Evolutionary conservation across 2,329 filamentous ascomycete genomes (phyloP), one percentile per base, ranked within the genome.

Genomic region (Orbilia oligospora): DNA sequence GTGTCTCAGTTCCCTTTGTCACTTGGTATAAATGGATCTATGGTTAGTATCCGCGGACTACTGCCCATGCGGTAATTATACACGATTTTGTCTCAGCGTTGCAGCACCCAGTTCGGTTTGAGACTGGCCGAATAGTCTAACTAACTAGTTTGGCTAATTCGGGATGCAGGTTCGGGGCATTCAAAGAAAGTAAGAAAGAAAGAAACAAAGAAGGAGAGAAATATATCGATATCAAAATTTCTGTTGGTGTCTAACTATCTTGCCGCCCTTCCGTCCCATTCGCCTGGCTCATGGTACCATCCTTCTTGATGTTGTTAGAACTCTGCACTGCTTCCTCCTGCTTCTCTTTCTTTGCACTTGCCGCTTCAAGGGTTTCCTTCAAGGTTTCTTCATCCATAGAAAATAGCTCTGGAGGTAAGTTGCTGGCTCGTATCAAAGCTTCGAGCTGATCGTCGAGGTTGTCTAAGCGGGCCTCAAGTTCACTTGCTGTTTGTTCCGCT

Each of bases 401-500:
- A 36, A 77, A 67, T 5, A 77, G 22, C 51, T 77, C 73, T 33
- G 67, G 73, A 10, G 73, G 73, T 22, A 77, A 67, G 22, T 77
- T 77, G 61, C 58, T 71, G 18, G 68, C 67, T 6, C 61, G 73
- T 18, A 77, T 61, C 10, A 76, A 10, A n/a, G 65, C 65, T 63
- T 76, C 72, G 18, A 77, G 61, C 20, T 70, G 73, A 33, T 44
- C 38, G 41, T 77, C 73, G 20, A 77, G 55, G 49, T 66, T 77
- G 61, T 77, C 67, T 24, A 77, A 61, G 33, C 73, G 73, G 49
- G 73, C 56, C 30, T 77, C 73, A 41, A 77, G 73, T 63, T 77
- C 66, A 44, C 61, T 77, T 16, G 73, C 73, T 27, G 67, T 71
- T 67, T 77, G 58, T 48, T 77, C 73, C 66, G 73, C 73, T 77